Conservation (phyloP, 495 filamentous ascomycete genomes). For the Xylaria grammica region DNA sequence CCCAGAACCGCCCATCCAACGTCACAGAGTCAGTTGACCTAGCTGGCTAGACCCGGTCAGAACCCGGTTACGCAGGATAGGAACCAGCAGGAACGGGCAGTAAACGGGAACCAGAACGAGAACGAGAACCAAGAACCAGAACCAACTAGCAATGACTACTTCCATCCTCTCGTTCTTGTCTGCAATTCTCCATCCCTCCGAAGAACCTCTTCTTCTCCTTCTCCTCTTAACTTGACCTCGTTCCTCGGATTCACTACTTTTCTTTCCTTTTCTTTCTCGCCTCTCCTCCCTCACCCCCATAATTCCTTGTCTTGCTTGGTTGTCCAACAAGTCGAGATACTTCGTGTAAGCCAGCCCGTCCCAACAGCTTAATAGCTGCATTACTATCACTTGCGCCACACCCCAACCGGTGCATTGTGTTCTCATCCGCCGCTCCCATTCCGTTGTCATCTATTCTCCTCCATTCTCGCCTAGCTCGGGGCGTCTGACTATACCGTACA, state of each 20-base stretch:
- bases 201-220: background rate
- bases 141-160: background rate
- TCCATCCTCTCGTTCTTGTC: no score
- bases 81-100: conserved; percentile 18
- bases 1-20: background rate
- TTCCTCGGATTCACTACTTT: no score
- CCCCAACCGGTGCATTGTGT: background rate
- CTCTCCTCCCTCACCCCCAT: background rate
- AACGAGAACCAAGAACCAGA: conserved; percentile 7
- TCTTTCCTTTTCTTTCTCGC: background rate
- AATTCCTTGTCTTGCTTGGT: no score
- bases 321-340: conserved; percentile 5
- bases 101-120: no score
- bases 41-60: background rate
- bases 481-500: background rate
- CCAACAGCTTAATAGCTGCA: conserved; percentile 1
- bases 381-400: background rate
- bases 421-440: conserved; percentile 8
- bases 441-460: background rate
- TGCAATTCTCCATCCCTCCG: no score
- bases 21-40: conserved; percentile 20
- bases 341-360: conserved; percentile 7
- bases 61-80: conserved; percentile 13
- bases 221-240: conserved; percentile 10
- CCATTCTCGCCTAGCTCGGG: background rate